Evolutionary conservation across 2,329 filamentous ascomycete species (phyloP).

Genomic region (Pseudocercospora musae): DNA sequence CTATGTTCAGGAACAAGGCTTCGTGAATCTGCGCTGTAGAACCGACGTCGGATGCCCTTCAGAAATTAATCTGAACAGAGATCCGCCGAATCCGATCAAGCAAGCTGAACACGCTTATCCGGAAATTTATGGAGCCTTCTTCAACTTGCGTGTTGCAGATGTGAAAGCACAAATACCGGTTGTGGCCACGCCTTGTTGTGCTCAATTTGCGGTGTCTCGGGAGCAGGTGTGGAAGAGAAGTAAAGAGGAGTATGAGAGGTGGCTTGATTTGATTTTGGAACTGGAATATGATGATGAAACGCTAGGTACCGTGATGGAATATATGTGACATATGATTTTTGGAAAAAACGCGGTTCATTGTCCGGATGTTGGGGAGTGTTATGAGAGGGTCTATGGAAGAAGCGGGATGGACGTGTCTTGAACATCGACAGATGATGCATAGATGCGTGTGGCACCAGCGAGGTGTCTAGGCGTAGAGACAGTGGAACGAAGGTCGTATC

Average conservation of each 20-base stretch:
- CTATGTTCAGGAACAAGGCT: slow-evolving; percentile 26
- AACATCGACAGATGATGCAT: too few species aligned
- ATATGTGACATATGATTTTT: slow-evolving; percentile 57
- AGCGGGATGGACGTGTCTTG: background rate
- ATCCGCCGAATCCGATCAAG: slow-evolving; percentile 18
- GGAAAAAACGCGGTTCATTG: slow-evolving; percentile 31
- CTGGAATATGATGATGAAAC: slow-evolving; percentile 49
- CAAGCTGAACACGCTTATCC: slow-evolving; percentile 22
- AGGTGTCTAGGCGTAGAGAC: too few species aligned
- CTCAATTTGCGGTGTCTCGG: slow-evolving; percentile 35
- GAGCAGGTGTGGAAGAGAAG: slow-evolving; percentile 29
- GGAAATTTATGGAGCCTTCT: slow-evolving; percentile 25
- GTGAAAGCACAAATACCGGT: slow-evolving; percentile 17
- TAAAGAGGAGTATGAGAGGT: slow-evolving; percentile 36
- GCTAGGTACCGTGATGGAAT: slow-evolving; percentile 55
- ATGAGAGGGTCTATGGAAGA: slow-evolving; percentile 32
- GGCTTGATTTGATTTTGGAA: slow-evolving; percentile 47
- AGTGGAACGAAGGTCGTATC: too few species aligned
- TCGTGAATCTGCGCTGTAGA: slow-evolving; percentile 31
- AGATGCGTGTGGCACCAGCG: too few species aligned
- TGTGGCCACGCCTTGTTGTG: slow-evolving; percentile 29
- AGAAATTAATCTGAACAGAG: slow-evolving; percentile 24
- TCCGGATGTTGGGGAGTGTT: slow-evolving; percentile 26
- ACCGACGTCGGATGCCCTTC: slow-evolving; percentile 24
- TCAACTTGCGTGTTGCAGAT: slow-evolving; percentile 17